phyloP scores from a whole-genome alignment of 2,329 filamentous ascomycete species.

The Talaromyces albobiverticillius region DNA sequence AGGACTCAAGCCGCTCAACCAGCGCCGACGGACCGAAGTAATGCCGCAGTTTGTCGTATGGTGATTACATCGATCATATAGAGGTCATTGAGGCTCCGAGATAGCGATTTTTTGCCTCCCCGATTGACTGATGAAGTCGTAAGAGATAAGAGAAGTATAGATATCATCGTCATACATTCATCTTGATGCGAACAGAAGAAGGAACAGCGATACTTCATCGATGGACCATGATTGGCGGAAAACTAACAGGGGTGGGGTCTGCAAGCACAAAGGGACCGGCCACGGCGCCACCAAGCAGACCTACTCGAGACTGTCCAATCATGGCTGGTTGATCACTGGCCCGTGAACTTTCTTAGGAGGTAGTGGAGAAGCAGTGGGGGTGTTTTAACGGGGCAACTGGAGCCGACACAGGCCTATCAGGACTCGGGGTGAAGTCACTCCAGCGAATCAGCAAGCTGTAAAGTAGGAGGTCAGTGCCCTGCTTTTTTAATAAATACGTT shows the following conservation, averaged over 20 bases:
- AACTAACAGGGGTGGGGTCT: neutral
- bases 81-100: too few species aligned
- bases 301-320: neutral
- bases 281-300: slow-evolving; percentile 1
- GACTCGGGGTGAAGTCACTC: neutral
- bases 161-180: neutral
- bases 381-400: neutral
- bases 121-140: too few species aligned
- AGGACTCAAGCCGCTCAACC: too few species aligned
- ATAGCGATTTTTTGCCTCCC: too few species aligned
- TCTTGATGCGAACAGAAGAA: neutral
- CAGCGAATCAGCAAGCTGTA: neutral
- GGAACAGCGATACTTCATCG: neutral
- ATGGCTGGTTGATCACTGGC: slow-evolving; percentile 3
- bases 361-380: neutral
- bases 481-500: neutral
- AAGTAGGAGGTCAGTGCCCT: neutral
- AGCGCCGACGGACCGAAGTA: too few species aligned
- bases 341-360: slow-evolving; percentile 5
- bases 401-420: neutral
- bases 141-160: neutral
- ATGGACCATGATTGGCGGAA: neutral
- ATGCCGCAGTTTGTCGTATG: too few species aligned
- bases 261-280: neutral
- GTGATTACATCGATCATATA: too few species aligned